A percentile compares a stretch with the other conserved stretches of the same genome.
Evolutionary conservation across 306 rosid genomes (phyloP).

Genomic region (Vigna nakashimae): DNA sequence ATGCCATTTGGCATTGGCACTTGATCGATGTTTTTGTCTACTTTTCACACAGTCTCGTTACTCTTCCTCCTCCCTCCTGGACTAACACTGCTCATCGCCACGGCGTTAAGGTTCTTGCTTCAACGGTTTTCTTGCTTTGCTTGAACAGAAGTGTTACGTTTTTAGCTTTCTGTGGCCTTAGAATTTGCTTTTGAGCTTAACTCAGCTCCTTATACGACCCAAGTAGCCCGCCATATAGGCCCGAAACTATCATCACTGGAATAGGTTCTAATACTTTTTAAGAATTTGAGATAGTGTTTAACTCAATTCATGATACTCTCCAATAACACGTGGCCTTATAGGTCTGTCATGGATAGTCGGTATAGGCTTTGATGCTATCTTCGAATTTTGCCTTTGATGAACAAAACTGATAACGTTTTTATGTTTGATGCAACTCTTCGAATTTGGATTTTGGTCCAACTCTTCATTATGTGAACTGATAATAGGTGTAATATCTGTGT

Average conservation of each 20-base stretch:
- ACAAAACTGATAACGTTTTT: not conserved
- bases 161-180: not conserved
- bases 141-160: not conserved
- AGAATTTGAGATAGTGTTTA: not conserved
- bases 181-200: not conserved
- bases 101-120: slow-evolving; percentile 78
- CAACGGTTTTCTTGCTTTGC: not conserved
- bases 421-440: not conserved
- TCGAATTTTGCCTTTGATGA: not conserved
- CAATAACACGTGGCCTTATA: not conserved
- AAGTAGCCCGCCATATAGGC: too few relatives aligned
- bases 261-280: not conserved
- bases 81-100: slow-evolving; percentile 79
- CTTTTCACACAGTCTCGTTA: slow-evolving; percentile 79
- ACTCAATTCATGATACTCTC: not conserved
- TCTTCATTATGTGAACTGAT: too few relatives aligned
- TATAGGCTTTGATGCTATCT: not conserved
- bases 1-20: slow-evolving; percentile 88
- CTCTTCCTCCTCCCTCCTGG: slow-evolving; percentile 97
- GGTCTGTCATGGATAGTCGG: not conserved
- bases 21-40: slow-evolving; percentile 88
- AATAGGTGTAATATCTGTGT: too few relatives aligned
- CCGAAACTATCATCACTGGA: not conserved
- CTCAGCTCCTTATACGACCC: not conserved
- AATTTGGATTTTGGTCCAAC: too few relatives aligned